These are phyloP conservation scores for Yamadazyma membranifaciens DNA, from an alignment of 1,139 yeast genomes.

Conservation along the genomic window DNA sequence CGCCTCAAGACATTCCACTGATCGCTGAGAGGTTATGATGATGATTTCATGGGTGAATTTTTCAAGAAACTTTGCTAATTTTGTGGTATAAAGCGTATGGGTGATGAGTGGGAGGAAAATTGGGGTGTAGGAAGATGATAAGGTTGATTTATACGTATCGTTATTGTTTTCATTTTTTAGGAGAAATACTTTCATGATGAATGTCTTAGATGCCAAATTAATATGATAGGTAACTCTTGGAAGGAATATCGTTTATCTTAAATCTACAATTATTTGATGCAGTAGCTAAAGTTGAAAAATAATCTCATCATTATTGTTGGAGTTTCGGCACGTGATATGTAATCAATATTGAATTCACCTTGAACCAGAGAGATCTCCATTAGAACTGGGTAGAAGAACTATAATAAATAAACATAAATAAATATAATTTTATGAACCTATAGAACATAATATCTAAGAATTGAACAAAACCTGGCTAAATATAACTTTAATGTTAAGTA, in stretches of 20 bases:
- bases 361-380: neutral
- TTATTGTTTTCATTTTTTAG: slow-evolving; percentile 9
- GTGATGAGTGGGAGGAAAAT: slow-evolving; percentile 16
- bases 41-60: slow-evolving; percentile 11
- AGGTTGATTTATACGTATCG: slow-evolving; percentile 8
- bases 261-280: neutral
- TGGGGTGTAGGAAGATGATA: slow-evolving; percentile 12
- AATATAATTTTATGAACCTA: neutral
- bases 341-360: neutral
- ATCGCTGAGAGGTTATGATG: slow-evolving; percentile 89
- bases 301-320: neutral
- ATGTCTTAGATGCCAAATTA: too few relatives aligned
- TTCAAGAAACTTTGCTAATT: slow-evolving; percentile 10
- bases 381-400: neutral
- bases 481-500: too few relatives aligned
- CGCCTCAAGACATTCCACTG: slow-evolving; percentile 68
- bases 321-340: neutral
- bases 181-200: slow-evolving; percentile 8
- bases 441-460: neutral
- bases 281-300: neutral
- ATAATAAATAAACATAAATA: neutral
- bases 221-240: too few relatives aligned
- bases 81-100: slow-evolving; percentile 12
- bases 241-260: neutral
- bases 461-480: neutral